phyloP scores from a whole-genome alignment of 768 basidiomycete species.

The Obba rivulosa region DNA sequence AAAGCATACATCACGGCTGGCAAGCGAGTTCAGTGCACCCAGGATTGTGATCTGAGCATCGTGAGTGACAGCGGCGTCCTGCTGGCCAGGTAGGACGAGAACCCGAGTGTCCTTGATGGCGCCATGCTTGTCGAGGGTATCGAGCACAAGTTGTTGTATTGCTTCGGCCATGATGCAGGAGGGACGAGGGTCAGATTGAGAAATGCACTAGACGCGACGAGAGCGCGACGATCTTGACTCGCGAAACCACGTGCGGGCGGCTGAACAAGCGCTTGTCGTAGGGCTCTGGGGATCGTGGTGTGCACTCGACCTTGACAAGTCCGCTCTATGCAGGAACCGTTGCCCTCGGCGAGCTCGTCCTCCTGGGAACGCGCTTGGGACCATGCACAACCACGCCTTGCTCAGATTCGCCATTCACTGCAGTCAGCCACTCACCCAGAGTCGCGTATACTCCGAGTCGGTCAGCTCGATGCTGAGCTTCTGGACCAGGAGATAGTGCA shows the following conservation, averaged over 20 bases:
- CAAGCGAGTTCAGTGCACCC: constrained; percentile 87
- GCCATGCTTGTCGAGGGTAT: constrained; percentile 53
- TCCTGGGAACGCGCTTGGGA: constrained; percentile 65
- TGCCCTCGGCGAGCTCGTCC: constrained; percentile 6
- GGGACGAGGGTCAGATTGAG: not conserved
- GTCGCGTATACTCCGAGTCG: constrained; percentile 69
- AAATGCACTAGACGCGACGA: not conserved
- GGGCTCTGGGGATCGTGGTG: no score
- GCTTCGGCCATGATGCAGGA: constrained; percentile 57
- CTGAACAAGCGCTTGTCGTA: no score
- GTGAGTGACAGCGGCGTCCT: constrained; percentile 50
- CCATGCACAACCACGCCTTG: constrained; percentile 49
- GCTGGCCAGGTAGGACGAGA: constrained; percentile 61
- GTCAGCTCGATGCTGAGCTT: constrained; percentile 87
- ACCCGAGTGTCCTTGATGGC: constrained; percentile 64
- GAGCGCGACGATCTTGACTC: constrained; percentile 15
- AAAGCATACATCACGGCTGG: constrained; percentile 69
- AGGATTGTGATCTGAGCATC: constrained; percentile 83
- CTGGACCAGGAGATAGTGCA: constrained; percentile 85
- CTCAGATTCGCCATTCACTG: constrained; percentile 40
- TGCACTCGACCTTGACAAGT: no score
- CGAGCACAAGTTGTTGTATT: constrained; percentile 76
- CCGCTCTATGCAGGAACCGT: no score
- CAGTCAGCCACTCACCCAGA: constrained; percentile 23
- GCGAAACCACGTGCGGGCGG: constrained; percentile 2